Conservation (phyloP, 306 rosid species). For the Acacia acuminata region DNA sequence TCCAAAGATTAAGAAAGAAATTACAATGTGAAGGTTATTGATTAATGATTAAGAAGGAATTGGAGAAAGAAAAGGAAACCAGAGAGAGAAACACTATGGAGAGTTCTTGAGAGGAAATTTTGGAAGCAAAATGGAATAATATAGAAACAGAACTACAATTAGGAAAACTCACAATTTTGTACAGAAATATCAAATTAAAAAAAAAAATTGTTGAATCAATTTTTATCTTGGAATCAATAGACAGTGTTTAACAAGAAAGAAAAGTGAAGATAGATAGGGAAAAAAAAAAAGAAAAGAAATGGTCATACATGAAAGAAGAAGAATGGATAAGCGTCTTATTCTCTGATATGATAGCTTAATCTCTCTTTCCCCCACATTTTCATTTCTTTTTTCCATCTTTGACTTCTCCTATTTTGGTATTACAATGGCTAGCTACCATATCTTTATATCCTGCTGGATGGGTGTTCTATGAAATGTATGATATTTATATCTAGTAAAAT, state of each 20-base stretch:
- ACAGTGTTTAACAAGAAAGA: slow-evolving; percentile 24
- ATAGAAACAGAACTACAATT: slow-evolving; percentile 47
- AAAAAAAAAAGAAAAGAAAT: slow-evolving; percentile 34
- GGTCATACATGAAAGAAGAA: slow-evolving; percentile 41
- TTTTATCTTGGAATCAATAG: slow-evolving; percentile 24
- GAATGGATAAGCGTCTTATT: slow-evolving; percentile 55
- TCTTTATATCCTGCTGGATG: not conserved
- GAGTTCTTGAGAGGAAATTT: slow-evolving; percentile 58
- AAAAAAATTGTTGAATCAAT: slow-evolving; percentile 25
- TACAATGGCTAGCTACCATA: not conserved
- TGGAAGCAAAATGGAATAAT: slow-evolving; percentile 44
- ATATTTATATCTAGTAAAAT: not conserved
- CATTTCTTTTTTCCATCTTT: not conserved
- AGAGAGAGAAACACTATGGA: slow-evolving; percentile 33
- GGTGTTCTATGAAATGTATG: not conserved
- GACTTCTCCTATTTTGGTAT: not conserved
- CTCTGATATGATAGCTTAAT: slow-evolving; percentile 47
- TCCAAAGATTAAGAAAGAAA: not conserved
- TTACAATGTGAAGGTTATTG: slow-evolving; percentile 5
- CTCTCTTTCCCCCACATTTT: not conserved
- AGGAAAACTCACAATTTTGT: slow-evolving; percentile 42
- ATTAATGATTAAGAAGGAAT: slow-evolving; percentile 29
- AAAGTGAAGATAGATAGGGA: not conserved
- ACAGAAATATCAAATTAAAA: slow-evolving; percentile 26
- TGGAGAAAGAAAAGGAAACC: no score